Evolutionary conservation across 2,329 filamentous ascomycete species (phyloP), one percentile per base, ranked within the genome.

Genomic region (Calonectria pseudoreteaudii): DNA sequence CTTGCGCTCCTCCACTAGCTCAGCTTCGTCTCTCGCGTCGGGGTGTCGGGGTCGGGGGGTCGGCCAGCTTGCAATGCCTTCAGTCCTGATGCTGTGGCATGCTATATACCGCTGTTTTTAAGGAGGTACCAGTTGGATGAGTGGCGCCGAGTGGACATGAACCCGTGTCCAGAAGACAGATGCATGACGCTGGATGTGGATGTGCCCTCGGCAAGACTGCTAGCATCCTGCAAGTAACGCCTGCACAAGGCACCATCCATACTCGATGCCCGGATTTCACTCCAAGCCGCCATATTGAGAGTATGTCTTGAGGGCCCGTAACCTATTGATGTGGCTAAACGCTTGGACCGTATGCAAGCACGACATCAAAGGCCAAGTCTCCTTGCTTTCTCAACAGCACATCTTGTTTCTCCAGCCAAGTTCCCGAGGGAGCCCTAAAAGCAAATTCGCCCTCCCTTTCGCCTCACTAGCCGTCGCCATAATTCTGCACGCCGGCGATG

Each of bases 321-420:
- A 18, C 31, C 26, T 23, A 41, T 38, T 38, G 34, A 9, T 66
- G 38, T 60, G 30, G 30, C 41, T 56, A 64, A 60, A 36, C 36
- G 20, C 30, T 30, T 47, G 53, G 28, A 47, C 36, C 26, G 47
- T 66, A 64, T 52, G 28, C 26, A 66, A 38, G 30, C 23, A 66
- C 52, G 31, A 16, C 66, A 60, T 66, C 58, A 66, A 66, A 13
- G 20, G 28, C 16, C 66, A 60, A 72, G 34, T 28, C 26, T 30
- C 10, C 49, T 30, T 10, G 23, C 34, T 18, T 31, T 28, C 34
- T 34, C 18, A 11, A 13, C 68, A 28, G 44, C 28, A 34, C n/a
- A 8, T 53, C 41, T 20, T 56, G 8, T 16, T 53, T 53, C 58
- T 53, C 34, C 44, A 36, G 47, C 65, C 58, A n/a, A 13, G 30